phyloP scores from a whole-genome alignment of 2,329 filamentous ascomycete species.

The Neonectria punicea region DNA sequence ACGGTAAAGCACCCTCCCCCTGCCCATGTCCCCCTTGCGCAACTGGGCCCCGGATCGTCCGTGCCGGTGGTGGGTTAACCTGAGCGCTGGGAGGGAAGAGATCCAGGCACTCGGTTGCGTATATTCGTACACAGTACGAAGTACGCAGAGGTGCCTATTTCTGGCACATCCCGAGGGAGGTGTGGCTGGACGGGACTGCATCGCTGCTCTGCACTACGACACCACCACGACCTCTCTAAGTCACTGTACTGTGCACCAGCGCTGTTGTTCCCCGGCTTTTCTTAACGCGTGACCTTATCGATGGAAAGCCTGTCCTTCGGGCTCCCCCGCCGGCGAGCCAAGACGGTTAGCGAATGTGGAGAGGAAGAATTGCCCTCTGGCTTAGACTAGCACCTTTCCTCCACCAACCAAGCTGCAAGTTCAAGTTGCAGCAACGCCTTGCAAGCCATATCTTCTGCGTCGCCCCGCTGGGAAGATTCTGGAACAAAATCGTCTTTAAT shows the following conservation, averaged over 20 bases:
- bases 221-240: background rate
- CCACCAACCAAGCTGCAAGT: background rate
- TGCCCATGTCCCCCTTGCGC: background rate
- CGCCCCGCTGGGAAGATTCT: slow-evolving; percentile 5
- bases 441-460: background rate
- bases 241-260: too few species aligned
- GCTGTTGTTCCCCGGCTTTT: background rate
- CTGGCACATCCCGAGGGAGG: slow-evolving; percentile 5
- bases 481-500: slow-evolving; percentile 2
- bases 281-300: background rate
- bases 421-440: background rate
- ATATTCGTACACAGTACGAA: too few species aligned
- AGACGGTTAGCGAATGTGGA: slow-evolving; percentile 6
- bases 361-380: too few species aligned
- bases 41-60: slow-evolving; percentile 29
- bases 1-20: background rate
- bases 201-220: background rate
- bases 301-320: background rate
- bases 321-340: slow-evolving; percentile 8
- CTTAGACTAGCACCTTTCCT: background rate
- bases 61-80: slow-evolving; percentile 29
- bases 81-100: slow-evolving; percentile 11
- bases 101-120: slow-evolving; percentile 27
- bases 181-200: slow-evolving; percentile 1
- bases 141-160: slow-evolving; percentile 12